Percentiles rank a stretch among this genome's conserved stretches.
Evolutionary conservation across 2,329 filamentous ascomycete species (phyloP).

Genomic region (Fusarium solani-melongenae): DNA sequence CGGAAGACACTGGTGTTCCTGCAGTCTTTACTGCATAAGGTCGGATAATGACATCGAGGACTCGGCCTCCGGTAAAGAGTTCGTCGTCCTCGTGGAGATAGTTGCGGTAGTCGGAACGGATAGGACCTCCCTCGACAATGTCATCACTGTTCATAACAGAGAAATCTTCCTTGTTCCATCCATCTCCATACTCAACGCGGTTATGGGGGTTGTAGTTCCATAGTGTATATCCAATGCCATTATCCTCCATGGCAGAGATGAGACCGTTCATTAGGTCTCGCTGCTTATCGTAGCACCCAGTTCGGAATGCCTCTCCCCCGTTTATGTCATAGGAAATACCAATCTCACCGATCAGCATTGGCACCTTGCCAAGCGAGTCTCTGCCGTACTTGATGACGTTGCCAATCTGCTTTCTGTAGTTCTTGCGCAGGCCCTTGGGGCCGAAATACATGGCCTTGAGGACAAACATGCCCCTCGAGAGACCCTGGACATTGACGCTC

Average conservation of each 20-base stretch:
- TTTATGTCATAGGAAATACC: slow-evolving; percentile 57
- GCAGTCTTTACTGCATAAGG: slow-evolving; percentile 56
- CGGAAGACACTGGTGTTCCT: slow-evolving; percentile 48
- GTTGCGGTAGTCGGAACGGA: slow-evolving; percentile 49
- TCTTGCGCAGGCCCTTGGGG: slow-evolving; percentile 49
- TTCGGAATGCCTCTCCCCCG: slow-evolving; percentile 47
- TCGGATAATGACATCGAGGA: slow-evolving; percentile 53
- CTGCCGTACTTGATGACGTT: slow-evolving; percentile 50
- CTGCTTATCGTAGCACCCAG: slow-evolving; percentile 53
- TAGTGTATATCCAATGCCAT: slow-evolving; percentile 51
- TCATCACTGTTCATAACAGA: slow-evolving; percentile 53
- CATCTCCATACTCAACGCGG: slow-evolving; percentile 52
- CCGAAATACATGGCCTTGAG: slow-evolving; percentile 56
- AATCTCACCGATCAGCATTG: slow-evolving; percentile 54
- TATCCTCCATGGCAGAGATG: slow-evolving; percentile 54
- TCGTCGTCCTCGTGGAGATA: slow-evolving; percentile 46
- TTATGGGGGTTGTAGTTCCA: slow-evolving; percentile 56
- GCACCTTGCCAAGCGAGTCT: slow-evolving; percentile 47
- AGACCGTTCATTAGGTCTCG: slow-evolving; percentile 54
- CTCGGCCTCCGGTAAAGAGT: slow-evolving; percentile 52
- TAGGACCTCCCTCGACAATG: slow-evolving; percentile 40
- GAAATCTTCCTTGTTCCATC: slow-evolving; percentile 58
- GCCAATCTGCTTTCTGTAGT: slow-evolving; percentile 52
- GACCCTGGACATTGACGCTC: slow-evolving; percentile 55
- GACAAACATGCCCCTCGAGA: slow-evolving; percentile 53